Conservation (phyloP, 257 asterid species). For the Phtheirospermum japonicum region DNA sequence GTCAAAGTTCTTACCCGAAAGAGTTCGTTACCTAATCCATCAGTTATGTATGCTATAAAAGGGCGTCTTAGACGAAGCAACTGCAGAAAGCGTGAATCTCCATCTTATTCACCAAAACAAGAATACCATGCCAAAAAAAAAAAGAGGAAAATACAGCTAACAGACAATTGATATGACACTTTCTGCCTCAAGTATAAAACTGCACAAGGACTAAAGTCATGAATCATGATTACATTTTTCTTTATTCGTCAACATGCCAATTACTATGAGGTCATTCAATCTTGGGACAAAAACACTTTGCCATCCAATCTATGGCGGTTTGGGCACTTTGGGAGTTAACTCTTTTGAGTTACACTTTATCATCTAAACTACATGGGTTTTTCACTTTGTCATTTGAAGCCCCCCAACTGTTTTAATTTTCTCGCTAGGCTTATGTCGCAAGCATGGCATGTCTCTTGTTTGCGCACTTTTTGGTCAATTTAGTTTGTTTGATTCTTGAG, state of each 20-base stretch:
- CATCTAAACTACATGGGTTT: not conserved
- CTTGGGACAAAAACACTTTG: not conserved
- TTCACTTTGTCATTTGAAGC: not conserved
- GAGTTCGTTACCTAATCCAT: conserved; percentile 77
- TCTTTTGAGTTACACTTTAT: not conserved
- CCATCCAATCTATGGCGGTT: not conserved
- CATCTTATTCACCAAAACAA: conserved; percentile 23
- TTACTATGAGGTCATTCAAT: conserved; percentile 2
- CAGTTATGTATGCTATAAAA: conserved; percentile 73
- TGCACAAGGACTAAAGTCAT: conserved; percentile 5
- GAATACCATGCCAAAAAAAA: not conserved
- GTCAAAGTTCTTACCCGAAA: conserved; percentile 55
- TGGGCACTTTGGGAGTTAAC: not conserved
- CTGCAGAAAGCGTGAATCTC: conserved; percentile 44
- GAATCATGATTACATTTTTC: not conserved
- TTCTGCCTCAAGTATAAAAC: conserved; percentile 15
- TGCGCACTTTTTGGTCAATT: not conserved
- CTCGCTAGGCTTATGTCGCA: not conserved
- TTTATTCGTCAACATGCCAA: conserved; percentile 1
- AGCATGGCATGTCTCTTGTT: not conserved
- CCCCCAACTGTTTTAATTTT: not conserved
- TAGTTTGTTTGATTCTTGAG: not conserved
- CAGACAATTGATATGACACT: conserved; percentile 22
- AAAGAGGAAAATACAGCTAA: conserved; percentile 11
- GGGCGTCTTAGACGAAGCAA: conserved; percentile 86